A percentile compares a stretch with the other conserved stretches of the same genome.
These are phyloP conservation scores for Spathaspora sp. DNA, from an alignment of 1,139 yeast species.

Conservation along the genomic window DNA sequence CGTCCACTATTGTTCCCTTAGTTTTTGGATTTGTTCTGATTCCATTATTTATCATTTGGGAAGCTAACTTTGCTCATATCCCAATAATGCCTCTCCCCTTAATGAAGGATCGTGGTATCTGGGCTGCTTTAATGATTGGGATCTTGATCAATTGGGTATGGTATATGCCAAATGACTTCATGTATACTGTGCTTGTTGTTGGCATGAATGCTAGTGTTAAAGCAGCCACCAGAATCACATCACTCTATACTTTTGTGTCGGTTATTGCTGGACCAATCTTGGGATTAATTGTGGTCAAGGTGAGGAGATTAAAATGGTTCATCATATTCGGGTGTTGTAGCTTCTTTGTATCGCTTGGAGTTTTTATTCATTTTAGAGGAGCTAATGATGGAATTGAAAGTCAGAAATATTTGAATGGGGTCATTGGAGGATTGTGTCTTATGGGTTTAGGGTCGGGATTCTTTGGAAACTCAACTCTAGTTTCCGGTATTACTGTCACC, in stretches of 20 bases:
- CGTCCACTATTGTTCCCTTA: slow-evolving; percentile 56
- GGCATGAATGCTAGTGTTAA: slow-evolving; percentile 56
- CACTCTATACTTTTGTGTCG: slow-evolving; percentile 63
- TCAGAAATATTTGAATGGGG: slow-evolving; percentile 42
- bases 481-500: slow-evolving; percentile 61
- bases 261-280: slow-evolving; percentile 60
- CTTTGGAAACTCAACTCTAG: slow-evolving; percentile 67
- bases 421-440: slow-evolving; percentile 64
- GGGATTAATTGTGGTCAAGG: slow-evolving; percentile 52
- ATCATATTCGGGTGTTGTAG: slow-evolving; percentile 56
- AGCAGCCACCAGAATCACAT: slow-evolving; percentile 66
- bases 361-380: slow-evolving; percentile 32
- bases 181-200: slow-evolving; percentile 63
- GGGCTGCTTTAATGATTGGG: slow-evolving; percentile 51
- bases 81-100: slow-evolving; percentile 62
- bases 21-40: slow-evolving; percentile 60
- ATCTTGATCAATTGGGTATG: slow-evolving; percentile 34
- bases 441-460: slow-evolving; percentile 75
- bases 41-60: slow-evolving; percentile 58
- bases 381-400: slow-evolving; percentile 23
- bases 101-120: slow-evolving; percentile 63
- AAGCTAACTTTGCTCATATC: slow-evolving; percentile 44
- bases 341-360: slow-evolving; percentile 37
- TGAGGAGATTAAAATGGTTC: slow-evolving; percentile 58
- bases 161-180: slow-evolving; percentile 56